Evolutionary conservation across 108 stramenopile genomes (phyloP).

Genomic region (Parmales sp.): DNA sequence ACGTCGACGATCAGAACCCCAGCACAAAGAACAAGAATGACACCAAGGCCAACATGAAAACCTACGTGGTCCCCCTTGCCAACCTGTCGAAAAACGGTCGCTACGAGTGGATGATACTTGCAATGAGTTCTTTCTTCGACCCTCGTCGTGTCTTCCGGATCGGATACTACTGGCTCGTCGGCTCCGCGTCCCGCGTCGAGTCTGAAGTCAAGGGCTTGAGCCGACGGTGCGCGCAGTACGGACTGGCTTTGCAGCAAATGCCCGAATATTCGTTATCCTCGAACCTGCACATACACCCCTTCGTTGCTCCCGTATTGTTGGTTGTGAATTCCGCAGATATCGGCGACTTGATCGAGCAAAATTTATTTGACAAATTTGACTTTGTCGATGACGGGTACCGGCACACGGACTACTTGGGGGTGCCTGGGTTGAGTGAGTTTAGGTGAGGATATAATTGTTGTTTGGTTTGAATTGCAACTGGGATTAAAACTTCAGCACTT

Average conservation of each 20-base stretch:
- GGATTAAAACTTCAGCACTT: conserved; percentile 21
- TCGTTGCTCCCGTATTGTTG: conserved; percentile 47
- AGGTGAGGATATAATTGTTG: too few relatives aligned
- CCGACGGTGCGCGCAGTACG: conserved; percentile 35
- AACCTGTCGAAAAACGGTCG: conserved; percentile 54
- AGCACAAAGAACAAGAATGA: too few relatives aligned
- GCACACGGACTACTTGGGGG: conserved; percentile 48
- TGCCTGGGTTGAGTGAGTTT: conserved; percentile 47
- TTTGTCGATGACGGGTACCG: conserved; percentile 70
- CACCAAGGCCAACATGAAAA: too few relatives aligned
- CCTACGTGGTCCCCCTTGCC: too few relatives aligned
- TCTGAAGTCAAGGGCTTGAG: conserved; percentile 66
- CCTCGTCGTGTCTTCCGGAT: conserved; percentile 63
- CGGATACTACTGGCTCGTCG: conserved; percentile 79
- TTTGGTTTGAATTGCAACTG: conserved; percentile 45
- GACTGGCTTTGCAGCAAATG: neutral
- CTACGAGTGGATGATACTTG: conserved; percentile 72
- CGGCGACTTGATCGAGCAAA: conserved; percentile 35
- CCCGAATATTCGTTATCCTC: neutral
- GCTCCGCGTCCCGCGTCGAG: conserved; percentile 63
- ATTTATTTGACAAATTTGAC: conserved; percentile 34
- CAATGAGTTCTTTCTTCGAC: conserved; percentile 52
- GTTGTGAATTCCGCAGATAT: conserved; percentile 23
- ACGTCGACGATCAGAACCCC: too few relatives aligned
- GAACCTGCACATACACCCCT: conserved; percentile 15